Conservation (phyloP, 2,329 filamentous ascomycete species). For the Colletotrichum sp. region DNA sequence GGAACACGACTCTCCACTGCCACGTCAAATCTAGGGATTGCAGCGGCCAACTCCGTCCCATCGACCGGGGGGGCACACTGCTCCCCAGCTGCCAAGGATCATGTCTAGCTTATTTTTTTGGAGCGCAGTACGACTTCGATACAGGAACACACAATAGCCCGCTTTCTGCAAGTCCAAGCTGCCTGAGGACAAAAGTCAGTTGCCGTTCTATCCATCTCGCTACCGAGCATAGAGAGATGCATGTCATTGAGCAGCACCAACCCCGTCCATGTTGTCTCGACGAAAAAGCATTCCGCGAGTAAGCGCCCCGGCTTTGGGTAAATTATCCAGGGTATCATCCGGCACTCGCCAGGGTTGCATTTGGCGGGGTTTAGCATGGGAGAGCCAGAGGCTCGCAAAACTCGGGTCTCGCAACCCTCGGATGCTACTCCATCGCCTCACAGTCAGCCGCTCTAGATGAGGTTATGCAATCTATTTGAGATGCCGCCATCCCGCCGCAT, state of each 20-base stretch:
- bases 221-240: neutral
- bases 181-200: neutral
- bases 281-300: neutral
- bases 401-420: neutral
- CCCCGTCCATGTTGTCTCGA: neutral
- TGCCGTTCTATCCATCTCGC: neutral
- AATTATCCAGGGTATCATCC: neutral
- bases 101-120: neutral
- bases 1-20: neutral
- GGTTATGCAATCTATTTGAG: slow-evolving; percentile 6
- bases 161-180: neutral
- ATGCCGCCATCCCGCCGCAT: neutral
- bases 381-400: neutral
- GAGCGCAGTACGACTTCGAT: neutral
- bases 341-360: neutral
- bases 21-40: neutral
- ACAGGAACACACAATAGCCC: neutral
- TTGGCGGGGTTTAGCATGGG: neutral
- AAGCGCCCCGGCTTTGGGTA: neutral
- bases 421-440: neutral
- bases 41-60: neutral
- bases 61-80: neutral
- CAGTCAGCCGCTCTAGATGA: neutral
- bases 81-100: neutral
- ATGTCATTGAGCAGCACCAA: neutral